Conservation (phyloP, 2,329 filamentous ascomycete genomes). For the Blumeriella jaapii region DNA sequence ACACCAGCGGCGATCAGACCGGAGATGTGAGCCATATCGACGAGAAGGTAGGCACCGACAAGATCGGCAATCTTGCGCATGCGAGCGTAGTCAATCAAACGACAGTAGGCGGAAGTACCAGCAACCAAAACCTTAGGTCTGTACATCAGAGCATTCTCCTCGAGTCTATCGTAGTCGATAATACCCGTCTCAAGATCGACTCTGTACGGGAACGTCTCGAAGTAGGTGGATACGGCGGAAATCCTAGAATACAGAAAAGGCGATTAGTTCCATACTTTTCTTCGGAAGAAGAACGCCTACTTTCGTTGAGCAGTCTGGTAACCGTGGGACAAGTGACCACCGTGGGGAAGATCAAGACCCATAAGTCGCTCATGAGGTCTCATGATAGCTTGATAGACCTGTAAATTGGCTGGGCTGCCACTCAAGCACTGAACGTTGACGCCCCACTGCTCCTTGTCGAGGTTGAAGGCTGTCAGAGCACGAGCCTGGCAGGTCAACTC, state of each 20-base stretch:
- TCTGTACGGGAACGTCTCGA: constrained; percentile 96
- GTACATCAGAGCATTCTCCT: constrained; percentile 84
- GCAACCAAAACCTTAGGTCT: constrained; percentile 93
- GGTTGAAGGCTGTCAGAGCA: constrained; percentile 81
- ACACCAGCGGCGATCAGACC: constrained; percentile 88
- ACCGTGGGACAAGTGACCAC: constrained; percentile 90
- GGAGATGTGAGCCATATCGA: constrained; percentile 98
- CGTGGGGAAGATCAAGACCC: constrained; percentile 94
- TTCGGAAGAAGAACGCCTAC: constrained; percentile 33
- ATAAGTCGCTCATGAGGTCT: constrained; percentile 91
- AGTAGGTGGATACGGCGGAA: constrained; percentile 96
- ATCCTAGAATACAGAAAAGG: constrained; percentile 52
- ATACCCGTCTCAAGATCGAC: constrained; percentile 82
- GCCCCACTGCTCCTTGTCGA: constrained; percentile 85
- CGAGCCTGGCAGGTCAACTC: constrained; percentile 91
- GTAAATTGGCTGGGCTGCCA: constrained; percentile 90
- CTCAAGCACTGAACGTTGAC: constrained; percentile 95
- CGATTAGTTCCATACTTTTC: constrained; percentile 10
- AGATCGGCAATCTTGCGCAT: constrained; percentile 95
- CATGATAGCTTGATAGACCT: constrained; percentile 97
- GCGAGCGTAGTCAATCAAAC: constrained; percentile 88
- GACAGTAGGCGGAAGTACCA: constrained; percentile 96
- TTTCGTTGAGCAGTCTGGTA: constrained; percentile 96
- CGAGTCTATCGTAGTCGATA: constrained; percentile 91
- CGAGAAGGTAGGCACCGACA: constrained; percentile 86